Evolutionary conservation across 2,329 filamentous ascomycete species (phyloP).

Genomic region (Paracoccidioides lutzii): DNA sequence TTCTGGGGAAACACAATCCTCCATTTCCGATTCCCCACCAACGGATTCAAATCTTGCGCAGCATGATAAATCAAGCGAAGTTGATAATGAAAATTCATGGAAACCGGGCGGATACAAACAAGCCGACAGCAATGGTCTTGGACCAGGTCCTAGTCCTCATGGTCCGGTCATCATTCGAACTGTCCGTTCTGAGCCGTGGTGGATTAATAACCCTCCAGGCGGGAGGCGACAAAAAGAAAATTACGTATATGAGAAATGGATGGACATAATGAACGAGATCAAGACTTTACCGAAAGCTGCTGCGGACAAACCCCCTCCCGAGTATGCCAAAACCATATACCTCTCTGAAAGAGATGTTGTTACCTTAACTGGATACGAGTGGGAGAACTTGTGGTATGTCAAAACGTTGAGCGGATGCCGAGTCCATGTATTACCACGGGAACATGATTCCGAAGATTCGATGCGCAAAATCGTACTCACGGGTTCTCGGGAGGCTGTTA

Average conservation of each 20-base stretch:
- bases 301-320: conserved; percentile 7
- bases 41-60: background rate
- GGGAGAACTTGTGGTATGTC: conserved; percentile 28
- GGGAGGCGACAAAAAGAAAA: background rate
- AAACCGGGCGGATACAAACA: background rate
- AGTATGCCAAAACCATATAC: conserved; percentile 19
- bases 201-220: background rate
- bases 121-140: background rate
- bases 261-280: conserved; percentile 18
- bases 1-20: background rate
- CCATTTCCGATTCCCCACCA: background rate
- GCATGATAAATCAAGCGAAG: background rate
- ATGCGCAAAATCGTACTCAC: conserved; percentile 24
- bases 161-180: background rate
- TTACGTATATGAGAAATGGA: conserved; percentile 9
- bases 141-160: too few relatives aligned
- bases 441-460: conserved; percentile 19
- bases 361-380: conserved; percentile 20
- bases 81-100: background rate
- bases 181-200: background rate
- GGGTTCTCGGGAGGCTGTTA: conserved; percentile 23
- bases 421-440: conserved; percentile 22
- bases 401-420: conserved; percentile 25
- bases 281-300: conserved; percentile 14
- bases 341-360: conserved; percentile 26